Evolutionary conservation across 192 early-diverging fungal species (phyloP).

Genomic region (Mortierella claussenii): DNA sequence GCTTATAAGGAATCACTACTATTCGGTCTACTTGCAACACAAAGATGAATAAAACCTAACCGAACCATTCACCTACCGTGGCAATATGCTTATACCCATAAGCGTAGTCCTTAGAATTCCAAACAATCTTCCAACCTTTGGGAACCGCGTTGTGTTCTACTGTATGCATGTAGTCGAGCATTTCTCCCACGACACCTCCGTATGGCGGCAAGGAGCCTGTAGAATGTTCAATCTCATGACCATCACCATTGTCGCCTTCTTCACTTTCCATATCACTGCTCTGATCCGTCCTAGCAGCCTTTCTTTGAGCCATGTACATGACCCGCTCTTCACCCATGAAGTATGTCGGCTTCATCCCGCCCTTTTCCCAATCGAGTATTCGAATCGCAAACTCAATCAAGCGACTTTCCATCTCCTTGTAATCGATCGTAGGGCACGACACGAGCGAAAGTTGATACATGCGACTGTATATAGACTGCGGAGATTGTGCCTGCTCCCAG

Average conservation of each 20-base stretch:
- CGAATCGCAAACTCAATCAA: conserved; percentile 49
- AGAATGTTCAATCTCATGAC: background rate
- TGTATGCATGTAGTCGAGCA: conserved; percentile 19
- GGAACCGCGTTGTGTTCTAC: conserved; percentile 16
- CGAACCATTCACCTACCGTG: conserved; percentile 10
- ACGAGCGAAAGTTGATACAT: conserved; percentile 31
- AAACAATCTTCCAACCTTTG: conserved; percentile 10
- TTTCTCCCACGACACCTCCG: conserved; percentile 30
- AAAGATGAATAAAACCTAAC: too few relatives aligned
- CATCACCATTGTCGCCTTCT: background rate
- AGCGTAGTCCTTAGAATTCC: conserved; percentile 1
- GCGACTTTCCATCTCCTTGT: conserved; percentile 10
- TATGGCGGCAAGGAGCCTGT: conserved; percentile 6
- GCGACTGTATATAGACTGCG: conserved; percentile 33
- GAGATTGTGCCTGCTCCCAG: conserved; percentile 12
- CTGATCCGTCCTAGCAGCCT: background rate
- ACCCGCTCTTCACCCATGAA: conserved; percentile 33
- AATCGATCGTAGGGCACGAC: conserved; percentile 1
- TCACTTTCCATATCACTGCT: background rate
- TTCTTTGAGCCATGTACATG: background rate
- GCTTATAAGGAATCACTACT: too few relatives aligned
- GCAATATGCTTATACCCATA: conserved; percentile 17
- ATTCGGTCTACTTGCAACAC: too few relatives aligned
- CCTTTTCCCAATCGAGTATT: conserved; percentile 48
- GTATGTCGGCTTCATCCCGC: conserved; percentile 27